Percentiles rank a stretch among this genome's conserved stretches.
phyloP scores from a whole-genome alignment of 139 green algal species.

The Chlamydomonas schloesseri region DNA sequence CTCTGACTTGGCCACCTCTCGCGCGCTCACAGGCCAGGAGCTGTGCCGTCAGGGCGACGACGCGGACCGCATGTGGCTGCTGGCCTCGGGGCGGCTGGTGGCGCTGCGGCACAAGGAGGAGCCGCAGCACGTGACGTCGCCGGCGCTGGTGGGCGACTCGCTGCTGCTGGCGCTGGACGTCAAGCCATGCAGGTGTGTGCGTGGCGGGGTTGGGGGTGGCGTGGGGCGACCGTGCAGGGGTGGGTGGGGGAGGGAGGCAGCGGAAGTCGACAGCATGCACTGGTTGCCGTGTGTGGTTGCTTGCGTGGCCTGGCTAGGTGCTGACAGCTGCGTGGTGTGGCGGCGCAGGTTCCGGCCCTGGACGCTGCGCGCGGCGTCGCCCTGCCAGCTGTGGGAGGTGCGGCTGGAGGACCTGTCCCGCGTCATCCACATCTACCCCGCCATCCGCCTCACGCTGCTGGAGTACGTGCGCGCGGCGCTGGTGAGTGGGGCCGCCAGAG shows the following conservation, averaged over 20 bases:
- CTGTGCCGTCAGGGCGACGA: slow-evolving; percentile 62
- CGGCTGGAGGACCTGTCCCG: slow-evolving; percentile 9
- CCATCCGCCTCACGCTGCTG: slow-evolving; percentile 1
- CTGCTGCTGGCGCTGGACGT: slow-evolving; percentile 29
- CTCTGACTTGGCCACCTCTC: no score
- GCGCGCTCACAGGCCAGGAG: slow-evolving; percentile 50
- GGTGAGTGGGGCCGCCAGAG: background rate
- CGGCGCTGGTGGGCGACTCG: slow-evolving; percentile 46
- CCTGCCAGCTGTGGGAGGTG: slow-evolving; percentile 46
- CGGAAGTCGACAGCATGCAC: no score
- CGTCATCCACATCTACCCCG: slow-evolving; percentile 38
- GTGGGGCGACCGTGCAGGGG: no score
- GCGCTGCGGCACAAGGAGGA: slow-evolving; percentile 48
- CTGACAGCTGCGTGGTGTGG: background rate
- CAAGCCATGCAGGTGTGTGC: slow-evolving; percentile 20
- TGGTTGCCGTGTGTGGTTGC: background rate
- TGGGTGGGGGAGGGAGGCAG: no score
- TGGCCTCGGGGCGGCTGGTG: slow-evolving; percentile 36
- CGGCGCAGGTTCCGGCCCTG: slow-evolving; percentile 23
- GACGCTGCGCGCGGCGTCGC: background rate
- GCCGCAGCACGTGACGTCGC: slow-evolving; percentile 20
- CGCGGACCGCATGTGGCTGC: slow-evolving; percentile 58
- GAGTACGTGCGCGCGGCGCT: background rate
- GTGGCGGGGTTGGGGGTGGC: background rate
- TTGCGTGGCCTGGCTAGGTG: background rate